Percentiles rank a stretch among this genome's conserved stretches.
These are phyloP conservation scores for Neoarthrinium moseri DNA, from an alignment of 2,329 filamentous ascomycete species.

Conservation along the genomic window DNA sequence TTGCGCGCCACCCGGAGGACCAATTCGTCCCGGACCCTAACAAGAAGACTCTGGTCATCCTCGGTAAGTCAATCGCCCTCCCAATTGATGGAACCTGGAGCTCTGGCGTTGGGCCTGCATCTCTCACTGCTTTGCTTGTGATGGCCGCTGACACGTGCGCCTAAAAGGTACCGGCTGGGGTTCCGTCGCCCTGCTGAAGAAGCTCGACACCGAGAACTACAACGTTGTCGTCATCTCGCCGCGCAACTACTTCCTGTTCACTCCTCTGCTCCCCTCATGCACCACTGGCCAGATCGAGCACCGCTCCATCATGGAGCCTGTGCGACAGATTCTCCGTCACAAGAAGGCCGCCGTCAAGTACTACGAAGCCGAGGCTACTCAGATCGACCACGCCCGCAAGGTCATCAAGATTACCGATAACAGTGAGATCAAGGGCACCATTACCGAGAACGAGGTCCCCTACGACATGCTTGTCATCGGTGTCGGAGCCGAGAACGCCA, in stretches of 20 bases:
- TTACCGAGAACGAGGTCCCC: slow-evolving; percentile 80
- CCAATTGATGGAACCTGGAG: slow-evolving; percentile 7
- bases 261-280: slow-evolving; percentile 92
- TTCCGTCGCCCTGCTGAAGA: slow-evolving; percentile 94
- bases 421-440: slow-evolving; percentile 86
- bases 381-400: slow-evolving; percentile 90
- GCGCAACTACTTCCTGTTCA: slow-evolving; percentile 99
- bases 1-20: slow-evolving; percentile 75
- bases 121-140: neutral
- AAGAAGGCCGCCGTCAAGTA: slow-evolving; percentile 93
- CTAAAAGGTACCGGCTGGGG: slow-evolving; percentile 86
- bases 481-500: slow-evolving; percentile 97
- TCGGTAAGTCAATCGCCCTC: slow-evolving; percentile 61
- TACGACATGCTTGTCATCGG: slow-evolving; percentile 99
- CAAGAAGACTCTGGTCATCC: slow-evolving; percentile 96
- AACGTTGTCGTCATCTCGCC: slow-evolving; percentile 97
- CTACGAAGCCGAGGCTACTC: slow-evolving; percentile 96
- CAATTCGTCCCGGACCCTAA: slow-evolving; percentile 76
- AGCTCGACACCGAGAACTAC: slow-evolving; percentile 98
- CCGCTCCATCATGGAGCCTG: slow-evolving; percentile 99
- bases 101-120: too few relatives aligned
- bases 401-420: slow-evolving; percentile 87
- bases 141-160: slow-evolving; percentile 20
- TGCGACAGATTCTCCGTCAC: slow-evolving; percentile 91
- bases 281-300: slow-evolving; percentile 98